Conservation (phyloP, 2,329 filamentous ascomycete genomes). For the Penicillium sp. region DNA sequence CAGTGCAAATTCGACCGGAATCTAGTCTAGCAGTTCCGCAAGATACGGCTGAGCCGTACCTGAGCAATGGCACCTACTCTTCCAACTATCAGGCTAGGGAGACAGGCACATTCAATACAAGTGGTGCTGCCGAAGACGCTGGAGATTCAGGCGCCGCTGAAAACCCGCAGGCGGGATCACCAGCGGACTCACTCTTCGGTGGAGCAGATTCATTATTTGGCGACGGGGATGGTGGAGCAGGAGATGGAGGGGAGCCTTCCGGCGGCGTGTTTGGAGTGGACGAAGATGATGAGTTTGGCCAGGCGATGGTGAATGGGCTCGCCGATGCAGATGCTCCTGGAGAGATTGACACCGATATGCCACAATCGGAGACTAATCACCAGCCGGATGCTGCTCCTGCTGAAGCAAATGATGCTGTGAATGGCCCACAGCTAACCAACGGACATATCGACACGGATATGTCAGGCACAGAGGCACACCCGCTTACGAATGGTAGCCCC, state of each 20-base stretch:
- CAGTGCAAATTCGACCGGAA: slow-evolving; percentile 79
- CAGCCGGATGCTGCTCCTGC: slow-evolving; percentile 4
- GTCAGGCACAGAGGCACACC: slow-evolving; percentile 28
- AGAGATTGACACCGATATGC: slow-evolving; percentile 29
- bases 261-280: slow-evolving; percentile 71
- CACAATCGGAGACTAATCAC: slow-evolving; percentile 17
- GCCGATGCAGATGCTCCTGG: slow-evolving; percentile 27
- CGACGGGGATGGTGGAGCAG: slow-evolving; percentile 64
- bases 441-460: slow-evolving; percentile 19
- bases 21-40: slow-evolving; percentile 74
- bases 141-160: slow-evolving; percentile 43
- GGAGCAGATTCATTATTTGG: slow-evolving; percentile 89
- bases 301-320: slow-evolving; percentile 65
- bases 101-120: slow-evolving; percentile 54
- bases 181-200: slow-evolving; percentile 78
- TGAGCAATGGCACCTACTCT: slow-evolving; percentile 67
- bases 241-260: slow-evolving; percentile 48
- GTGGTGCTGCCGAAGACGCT: slow-evolving; percentile 39
- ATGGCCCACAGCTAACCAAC: slow-evolving; percentile 12
- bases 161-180: slow-evolving; percentile 63
- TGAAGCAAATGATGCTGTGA: slow-evolving; percentile 9
- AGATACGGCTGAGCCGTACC: slow-evolving; percentile 58
- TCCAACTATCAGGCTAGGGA: slow-evolving; percentile 69
- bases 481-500: slow-evolving; percentile 41
- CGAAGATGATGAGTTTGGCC: slow-evolving; percentile 79